A percentile compares a stretch with the other conserved stretches of the same genome.
These are phyloP conservation scores for Saccharomycopsis selenospora DNA, from an alignment of 805 yeast species.

Conservation along the genomic window DNA sequence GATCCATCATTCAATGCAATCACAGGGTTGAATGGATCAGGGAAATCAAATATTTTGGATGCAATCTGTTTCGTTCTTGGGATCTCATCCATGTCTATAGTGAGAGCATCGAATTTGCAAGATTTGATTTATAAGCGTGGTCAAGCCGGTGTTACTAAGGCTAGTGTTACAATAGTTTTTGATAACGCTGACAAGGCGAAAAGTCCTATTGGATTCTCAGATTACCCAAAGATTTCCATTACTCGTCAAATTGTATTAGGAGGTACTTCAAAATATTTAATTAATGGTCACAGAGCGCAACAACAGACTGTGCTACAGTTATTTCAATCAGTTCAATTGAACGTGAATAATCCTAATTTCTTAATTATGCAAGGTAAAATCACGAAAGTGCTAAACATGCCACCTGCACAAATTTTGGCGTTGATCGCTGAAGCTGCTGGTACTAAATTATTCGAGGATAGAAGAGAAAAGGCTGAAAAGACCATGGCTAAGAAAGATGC, in stretches of 20 bases:
- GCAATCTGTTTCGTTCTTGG: constrained; percentile 99
- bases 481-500: constrained; percentile 89
- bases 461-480: constrained; percentile 84
- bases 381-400: constrained; percentile 95
- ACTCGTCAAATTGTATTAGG: constrained; percentile 89
- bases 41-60: constrained; percentile 92
- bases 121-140: constrained; percentile 95
- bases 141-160: constrained; percentile 96
- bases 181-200: constrained; percentile 71
- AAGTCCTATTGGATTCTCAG: constrained; percentile 85
- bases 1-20: constrained; percentile 95
- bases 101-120: constrained; percentile 86
- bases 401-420: constrained; percentile 81
- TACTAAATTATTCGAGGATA: constrained; percentile 88
- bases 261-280: constrained; percentile 84
- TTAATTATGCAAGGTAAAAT: constrained; percentile 98
- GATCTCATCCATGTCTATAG: constrained; percentile 88
- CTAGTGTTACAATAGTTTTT: constrained; percentile 92
- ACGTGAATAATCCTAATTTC: constrained; percentile 94
- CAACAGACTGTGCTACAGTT: constrained; percentile 85
- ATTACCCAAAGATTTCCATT: constrained; percentile 70
- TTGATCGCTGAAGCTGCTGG: constrained; percentile 98
- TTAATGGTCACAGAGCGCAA: constrained; percentile 94
- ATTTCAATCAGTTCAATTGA: constrained; percentile 91
- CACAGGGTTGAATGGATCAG: constrained; percentile 96